A percentile compares a stretch with the other conserved stretches of the same genome.
Conservation (phyloP, 805 yeast species). For the Nakazawaea populi region DNA sequence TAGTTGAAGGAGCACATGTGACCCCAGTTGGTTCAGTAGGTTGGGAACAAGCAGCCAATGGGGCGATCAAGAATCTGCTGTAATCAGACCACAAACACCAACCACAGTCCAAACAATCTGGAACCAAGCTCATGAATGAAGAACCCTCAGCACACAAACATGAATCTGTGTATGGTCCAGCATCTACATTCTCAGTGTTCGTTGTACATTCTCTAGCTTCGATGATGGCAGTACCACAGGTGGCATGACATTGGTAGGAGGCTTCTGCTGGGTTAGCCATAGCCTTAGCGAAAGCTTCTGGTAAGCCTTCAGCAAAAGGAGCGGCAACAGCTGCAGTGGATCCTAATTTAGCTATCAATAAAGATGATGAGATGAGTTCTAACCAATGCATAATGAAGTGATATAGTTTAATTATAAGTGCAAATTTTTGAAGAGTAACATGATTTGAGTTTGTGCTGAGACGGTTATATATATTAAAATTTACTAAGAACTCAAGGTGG, state of each 20-base stretch:
- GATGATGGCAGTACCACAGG: conserved; percentile 27
- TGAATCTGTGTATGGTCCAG: conserved; percentile 15
- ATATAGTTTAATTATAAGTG: not conserved
- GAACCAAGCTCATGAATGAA: conserved; percentile 16
- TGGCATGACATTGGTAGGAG: conserved; percentile 25
- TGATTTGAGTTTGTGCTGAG: too few relatives aligned
- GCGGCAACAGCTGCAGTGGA: not conserved
- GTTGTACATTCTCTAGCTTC: conserved; percentile 25
- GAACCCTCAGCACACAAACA: conserved; percentile 19
- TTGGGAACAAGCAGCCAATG: conserved; percentile 22
- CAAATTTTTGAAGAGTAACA: too few relatives aligned
- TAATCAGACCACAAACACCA: conserved; percentile 32
- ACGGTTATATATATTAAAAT: too few relatives aligned
- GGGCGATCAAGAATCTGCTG: conserved; percentile 21
- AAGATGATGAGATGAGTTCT: not conserved
- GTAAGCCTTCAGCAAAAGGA: conserved; percentile 1
- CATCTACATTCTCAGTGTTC: conserved; percentile 16
- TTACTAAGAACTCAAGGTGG: too few relatives aligned
- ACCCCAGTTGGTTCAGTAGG: conserved; percentile 28
- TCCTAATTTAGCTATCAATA: not conserved
- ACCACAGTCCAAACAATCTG: conserved; percentile 30
- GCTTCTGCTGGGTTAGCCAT: conserved; percentile 21
- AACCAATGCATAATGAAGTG: not conserved
- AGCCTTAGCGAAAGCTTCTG: conserved; percentile 19
- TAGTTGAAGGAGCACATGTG: conserved; percentile 14